phyloP scores from a whole-genome alignment of 768 basidiomycete genomes.

The Phallus indusiatus region DNA sequence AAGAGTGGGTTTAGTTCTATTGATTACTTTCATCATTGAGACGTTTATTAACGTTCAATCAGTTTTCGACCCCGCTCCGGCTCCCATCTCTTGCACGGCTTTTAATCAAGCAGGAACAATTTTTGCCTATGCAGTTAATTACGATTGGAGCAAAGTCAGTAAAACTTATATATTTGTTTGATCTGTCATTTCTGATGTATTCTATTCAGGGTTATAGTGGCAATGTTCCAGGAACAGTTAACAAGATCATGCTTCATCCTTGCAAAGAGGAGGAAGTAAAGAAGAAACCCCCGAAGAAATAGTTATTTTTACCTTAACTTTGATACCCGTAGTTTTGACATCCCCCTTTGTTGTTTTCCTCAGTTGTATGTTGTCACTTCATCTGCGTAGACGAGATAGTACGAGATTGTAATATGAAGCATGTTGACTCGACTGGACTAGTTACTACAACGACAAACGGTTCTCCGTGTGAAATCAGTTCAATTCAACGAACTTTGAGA shows the following conservation, averaged over 20 bases:
- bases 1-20: constrained; percentile 24
- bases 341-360: neutral
- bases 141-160: constrained; percentile 29
- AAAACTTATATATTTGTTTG: neutral
- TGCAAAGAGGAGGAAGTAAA: constrained; percentile 33
- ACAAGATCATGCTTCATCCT: constrained; percentile 33
- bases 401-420: too few relatives aligned
- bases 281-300: constrained; percentile 7
- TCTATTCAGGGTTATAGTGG: constrained; percentile 22
- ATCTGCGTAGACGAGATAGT: too few relatives aligned
- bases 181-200: neutral
- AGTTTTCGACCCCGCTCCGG: constrained; percentile 19
- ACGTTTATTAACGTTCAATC: neutral
- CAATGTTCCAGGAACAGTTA: constrained; percentile 22
- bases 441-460: too few relatives aligned
- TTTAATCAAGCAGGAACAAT: constrained; percentile 33
- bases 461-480: too few relatives aligned
- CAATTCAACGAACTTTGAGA: too few relatives aligned
- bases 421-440: too few relatives aligned
- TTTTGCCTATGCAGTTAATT: constrained; percentile 34
- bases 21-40: neutral
- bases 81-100: constrained; percentile 28
- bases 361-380: too few relatives aligned
- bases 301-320: neutral
- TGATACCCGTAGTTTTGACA: neutral